Base-by-base conservation (phyloP, 1,284 basidiomycete genomes). In the Fomitopsis schrenkii region DNA sequence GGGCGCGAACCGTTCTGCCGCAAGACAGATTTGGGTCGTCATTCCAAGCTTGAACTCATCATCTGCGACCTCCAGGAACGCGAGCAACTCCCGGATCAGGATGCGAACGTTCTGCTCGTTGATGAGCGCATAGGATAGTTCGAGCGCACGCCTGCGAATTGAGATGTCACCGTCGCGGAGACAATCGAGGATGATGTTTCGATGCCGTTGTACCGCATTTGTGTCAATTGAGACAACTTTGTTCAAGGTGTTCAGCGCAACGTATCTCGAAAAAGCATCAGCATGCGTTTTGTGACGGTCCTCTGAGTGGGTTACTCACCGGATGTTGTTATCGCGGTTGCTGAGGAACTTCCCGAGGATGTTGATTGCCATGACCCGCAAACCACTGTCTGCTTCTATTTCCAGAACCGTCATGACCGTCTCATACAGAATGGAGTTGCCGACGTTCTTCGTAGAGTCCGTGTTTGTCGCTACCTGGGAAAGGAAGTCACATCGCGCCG, bases 281-380 rank as follows among this genome's bases (percentile, higher is more conserved):
- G 57, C 26, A 54, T 38, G 38, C 12, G 3, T 15, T 40, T 1
- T 36, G 6, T 36, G 35, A 36, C 38, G 38, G 38, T 40, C 12
- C 38, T 40, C 12, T 8, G 38, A 15, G 38, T 40, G 1, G 9
- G 14, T 15, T 15, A 76, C 83, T 60, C 71, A 95, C 93, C 95
- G 87, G 70, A 99, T 99, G 73, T 99, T 99, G 78, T 99, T 99
- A 75, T 99, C 97, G 36, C 94, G 85, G 77, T 99, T 99, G 71
- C 94, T 91, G 69, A 99, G 80, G 80, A 99, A 99, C 76, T 98
- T 99, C 63, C 97, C 97, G 48, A 99, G 83, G 62, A 99, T 98
- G 74, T 99, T 99, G 78, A 99, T 99, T 0, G 97, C 97, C 97
- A 99, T 98, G 58, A 99, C 97, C 5, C 97, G 88, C 44, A 99